Evolutionary conservation across 331 rosid species (phyloP).

Genomic region (Ulmus americana): DNA sequence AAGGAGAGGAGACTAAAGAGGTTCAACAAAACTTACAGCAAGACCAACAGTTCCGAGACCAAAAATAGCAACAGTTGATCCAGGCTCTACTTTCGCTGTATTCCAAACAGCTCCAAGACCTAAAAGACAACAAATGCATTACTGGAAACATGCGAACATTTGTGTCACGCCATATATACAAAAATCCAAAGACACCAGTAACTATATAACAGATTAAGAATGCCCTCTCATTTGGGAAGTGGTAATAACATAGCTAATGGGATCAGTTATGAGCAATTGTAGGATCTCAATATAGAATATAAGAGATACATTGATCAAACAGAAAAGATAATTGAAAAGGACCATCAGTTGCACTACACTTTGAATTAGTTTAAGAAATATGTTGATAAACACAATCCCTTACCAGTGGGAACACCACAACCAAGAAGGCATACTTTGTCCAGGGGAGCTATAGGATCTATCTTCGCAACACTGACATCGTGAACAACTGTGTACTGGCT

Average conservation of each 20-base stretch:
- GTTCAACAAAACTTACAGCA: slow-evolving; percentile 57
- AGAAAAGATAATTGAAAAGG: neutral
- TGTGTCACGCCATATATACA: neutral
- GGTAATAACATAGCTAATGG: too few relatives aligned
- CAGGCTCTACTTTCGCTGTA: slow-evolving; percentile 87
- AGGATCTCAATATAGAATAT: neutral
- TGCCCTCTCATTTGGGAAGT: neutral
- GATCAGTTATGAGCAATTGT: neutral
- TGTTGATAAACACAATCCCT: neutral
- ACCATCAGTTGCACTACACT: too few relatives aligned
- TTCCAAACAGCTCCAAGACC: slow-evolving; percentile 78
- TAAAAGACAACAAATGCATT: slow-evolving; percentile 10
- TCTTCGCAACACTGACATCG: slow-evolving; percentile 91
- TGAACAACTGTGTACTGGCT: slow-evolving; percentile 94
- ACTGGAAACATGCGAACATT: neutral
- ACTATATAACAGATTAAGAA: neutral
- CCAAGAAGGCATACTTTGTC: slow-evolving; percentile 96
- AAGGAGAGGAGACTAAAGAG: slow-evolving; percentile 12
- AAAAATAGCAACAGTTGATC: slow-evolving; percentile 80
- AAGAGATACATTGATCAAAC: neutral
- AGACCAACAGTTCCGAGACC: slow-evolving; percentile 97
- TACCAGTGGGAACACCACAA: slow-evolving; percentile 82
- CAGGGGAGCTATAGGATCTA: slow-evolving; percentile 69
- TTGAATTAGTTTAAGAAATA: neutral
- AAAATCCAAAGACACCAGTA: neutral